A percentile compares a stretch with the other conserved stretches of the same genome.
Conservation (phyloP, 2,329 filamentous ascomycete species). For the Microcera coccophila region DNA sequence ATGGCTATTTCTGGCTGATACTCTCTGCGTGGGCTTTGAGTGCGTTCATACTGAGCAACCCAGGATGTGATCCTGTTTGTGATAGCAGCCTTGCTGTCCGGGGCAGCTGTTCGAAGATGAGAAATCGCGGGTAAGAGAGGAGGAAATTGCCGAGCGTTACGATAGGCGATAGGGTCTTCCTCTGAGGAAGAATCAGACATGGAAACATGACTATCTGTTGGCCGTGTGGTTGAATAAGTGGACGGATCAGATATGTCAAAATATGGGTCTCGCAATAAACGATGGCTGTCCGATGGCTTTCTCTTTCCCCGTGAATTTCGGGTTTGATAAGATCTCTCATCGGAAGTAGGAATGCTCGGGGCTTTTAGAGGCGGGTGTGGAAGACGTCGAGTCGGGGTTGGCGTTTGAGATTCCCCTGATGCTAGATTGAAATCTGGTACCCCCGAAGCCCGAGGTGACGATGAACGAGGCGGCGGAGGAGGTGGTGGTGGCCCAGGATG, state of each 20-base stretch:
- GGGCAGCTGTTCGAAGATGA: slow-evolving; percentile 15
- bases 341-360: slow-evolving; percentile 4
- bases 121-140: slow-evolving; percentile 30
- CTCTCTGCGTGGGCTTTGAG: slow-evolving; percentile 20
- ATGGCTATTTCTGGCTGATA: slow-evolving; percentile 7
- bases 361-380: background rate
- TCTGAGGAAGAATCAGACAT: slow-evolving; percentile 25
- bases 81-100: slow-evolving; percentile 25
- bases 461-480: background rate
- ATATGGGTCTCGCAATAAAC: background rate
- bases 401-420: background rate
- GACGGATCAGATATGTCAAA: slow-evolving; percentile 18
- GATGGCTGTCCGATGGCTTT: background rate
- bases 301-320: slow-evolving; percentile 1
- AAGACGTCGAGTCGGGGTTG: background rate
- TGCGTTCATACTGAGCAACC: slow-evolving; percentile 32
- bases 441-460: background rate
- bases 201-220: slow-evolving; percentile 16
- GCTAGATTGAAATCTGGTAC: background rate
- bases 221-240: slow-evolving; percentile 22
- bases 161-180: slow-evolving; percentile 28
- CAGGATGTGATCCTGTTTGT: slow-evolving; percentile 34
- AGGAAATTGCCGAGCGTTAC: slow-evolving; percentile 32
- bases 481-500: background rate
- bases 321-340: slow-evolving; percentile 5